These are phyloP conservation scores for Fusarium verticillioides DNA, from an alignment of 2,329 filamentous ascomycete species.

Conservation along the genomic window DNA sequence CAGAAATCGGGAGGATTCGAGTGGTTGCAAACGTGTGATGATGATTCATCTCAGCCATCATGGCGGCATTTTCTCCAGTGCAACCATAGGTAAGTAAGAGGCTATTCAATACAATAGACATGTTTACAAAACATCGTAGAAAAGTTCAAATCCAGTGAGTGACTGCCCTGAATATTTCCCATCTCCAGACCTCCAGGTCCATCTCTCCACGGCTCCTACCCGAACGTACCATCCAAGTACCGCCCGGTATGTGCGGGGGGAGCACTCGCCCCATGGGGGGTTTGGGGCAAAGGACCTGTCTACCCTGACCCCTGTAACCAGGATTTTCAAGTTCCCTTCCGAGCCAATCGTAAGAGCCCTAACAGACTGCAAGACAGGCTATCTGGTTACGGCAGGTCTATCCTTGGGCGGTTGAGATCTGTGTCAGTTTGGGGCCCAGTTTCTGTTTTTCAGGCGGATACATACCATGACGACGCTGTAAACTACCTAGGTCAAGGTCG, in stretches of 20 bases:
- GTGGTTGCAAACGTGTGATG: slow-evolving; percentile 3
- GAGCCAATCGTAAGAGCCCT: slow-evolving; percentile 27
- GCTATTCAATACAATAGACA: neutral
- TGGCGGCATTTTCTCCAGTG: neutral
- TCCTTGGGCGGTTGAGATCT: slow-evolving; percentile 13
- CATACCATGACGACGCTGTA: neutral
- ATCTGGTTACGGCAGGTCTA: slow-evolving; percentile 37
- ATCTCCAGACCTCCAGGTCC: slow-evolving; percentile 1
- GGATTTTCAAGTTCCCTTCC: slow-evolving; percentile 20
- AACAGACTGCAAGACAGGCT: slow-evolving; percentile 12
- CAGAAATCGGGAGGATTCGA: neutral
- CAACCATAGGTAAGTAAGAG: neutral
- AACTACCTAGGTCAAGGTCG: neutral
- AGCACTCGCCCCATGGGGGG: slow-evolving; percentile 22
- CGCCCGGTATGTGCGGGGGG: slow-evolving; percentile 22
- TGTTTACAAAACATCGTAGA: neutral
- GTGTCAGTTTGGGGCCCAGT: neutral
- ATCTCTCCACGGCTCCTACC: neutral
- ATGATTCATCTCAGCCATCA: slow-evolving; percentile 6
- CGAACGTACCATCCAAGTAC: slow-evolving; percentile 22
- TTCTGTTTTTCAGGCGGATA: neutral
- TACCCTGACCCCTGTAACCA: slow-evolving; percentile 14
- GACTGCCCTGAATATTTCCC: neutral
- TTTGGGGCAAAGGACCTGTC: slow-evolving; percentile 36
- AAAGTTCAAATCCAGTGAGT: neutral